phyloP scores from a whole-genome alignment of 2,329 filamentous ascomycete genomes.

The Rhinocladiella similis region DNA sequence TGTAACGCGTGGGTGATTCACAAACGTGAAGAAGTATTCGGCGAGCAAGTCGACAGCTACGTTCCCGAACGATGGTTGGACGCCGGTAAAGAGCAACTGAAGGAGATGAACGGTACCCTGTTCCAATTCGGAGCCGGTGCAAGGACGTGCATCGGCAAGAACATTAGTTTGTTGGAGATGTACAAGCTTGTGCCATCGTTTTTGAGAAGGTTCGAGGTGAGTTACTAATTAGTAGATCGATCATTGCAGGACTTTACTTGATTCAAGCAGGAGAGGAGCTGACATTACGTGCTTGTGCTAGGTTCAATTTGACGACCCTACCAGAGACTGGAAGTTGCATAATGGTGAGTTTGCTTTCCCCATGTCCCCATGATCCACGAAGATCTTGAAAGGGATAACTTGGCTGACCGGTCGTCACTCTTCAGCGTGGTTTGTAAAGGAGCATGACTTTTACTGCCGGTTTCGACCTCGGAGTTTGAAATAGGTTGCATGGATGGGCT shows the following conservation, averaged over 20 bases:
- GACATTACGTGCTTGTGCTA: conserved; percentile 37
- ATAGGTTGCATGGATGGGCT: background rate
- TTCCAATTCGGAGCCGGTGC: conserved; percentile 53
- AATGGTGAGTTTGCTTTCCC: conserved; percentile 20
- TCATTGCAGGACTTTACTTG: background rate
- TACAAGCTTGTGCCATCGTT: conserved; percentile 33
- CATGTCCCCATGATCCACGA: no score
- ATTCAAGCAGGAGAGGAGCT: background rate
- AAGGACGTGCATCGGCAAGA: conserved; percentile 43
- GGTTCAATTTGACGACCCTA: conserved; percentile 29
- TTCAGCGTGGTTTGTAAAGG: conserved; percentile 56
- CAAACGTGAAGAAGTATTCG: conserved; percentile 66
- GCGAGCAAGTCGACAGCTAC: conserved; percentile 64
- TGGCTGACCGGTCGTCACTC: conserved; percentile 26
- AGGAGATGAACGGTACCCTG: conserved; percentile 49
- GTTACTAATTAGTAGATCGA: background rate
- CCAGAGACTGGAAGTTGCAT: conserved; percentile 28
- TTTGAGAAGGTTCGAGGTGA: conserved; percentile 27
- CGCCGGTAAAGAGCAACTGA: conserved; percentile 49
- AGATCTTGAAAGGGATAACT: background rate
- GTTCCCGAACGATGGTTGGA: conserved; percentile 68
- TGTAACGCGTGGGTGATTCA: conserved; percentile 76
- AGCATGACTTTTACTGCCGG: conserved; percentile 35
- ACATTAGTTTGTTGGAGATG: conserved; percentile 33
- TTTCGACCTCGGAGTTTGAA: conserved; percentile 23